Evolutionary conservation across 257 asterid species (phyloP).

Genomic region (Petunia secreta): DNA sequence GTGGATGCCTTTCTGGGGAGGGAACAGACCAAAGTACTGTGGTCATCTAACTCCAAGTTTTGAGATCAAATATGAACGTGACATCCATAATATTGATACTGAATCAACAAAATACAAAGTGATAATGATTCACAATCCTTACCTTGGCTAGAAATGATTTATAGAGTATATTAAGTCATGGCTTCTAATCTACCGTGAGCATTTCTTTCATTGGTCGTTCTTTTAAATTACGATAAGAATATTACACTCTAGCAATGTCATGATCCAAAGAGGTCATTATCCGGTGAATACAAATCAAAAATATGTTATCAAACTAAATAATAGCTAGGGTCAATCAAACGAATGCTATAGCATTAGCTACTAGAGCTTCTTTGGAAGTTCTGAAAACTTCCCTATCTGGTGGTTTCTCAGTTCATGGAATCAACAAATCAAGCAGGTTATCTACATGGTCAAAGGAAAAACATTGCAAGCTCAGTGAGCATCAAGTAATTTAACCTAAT

Average conservation of each 20-base stretch:
- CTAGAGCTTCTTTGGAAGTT: neutral
- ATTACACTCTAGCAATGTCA: conserved; percentile 44
- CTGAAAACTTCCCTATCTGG: conserved; percentile 31
- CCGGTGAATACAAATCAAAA: conserved; percentile 25
- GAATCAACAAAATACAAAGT: conserved; percentile 37
- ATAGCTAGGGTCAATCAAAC: conserved; percentile 39
- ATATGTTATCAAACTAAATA: neutral
- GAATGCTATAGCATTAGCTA: neutral
- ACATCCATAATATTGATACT: conserved; percentile 28
- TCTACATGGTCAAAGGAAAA: too few relatives aligned
- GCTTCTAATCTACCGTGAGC: neutral
- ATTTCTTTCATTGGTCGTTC: too few relatives aligned
- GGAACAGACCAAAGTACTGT: conserved; percentile 40
- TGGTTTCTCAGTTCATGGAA: conserved; percentile 60
- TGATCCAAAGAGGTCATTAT: conserved; percentile 12
- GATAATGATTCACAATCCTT: neutral
- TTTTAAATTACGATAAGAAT: conserved; percentile 22
- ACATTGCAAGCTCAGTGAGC: too few relatives aligned
- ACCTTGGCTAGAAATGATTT: conserved; percentile 55
- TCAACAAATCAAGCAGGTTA: too few relatives aligned
- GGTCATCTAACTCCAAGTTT: conserved; percentile 53
- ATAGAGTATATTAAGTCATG: conserved; percentile 30
- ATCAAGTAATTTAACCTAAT: too few relatives aligned
- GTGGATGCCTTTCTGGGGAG: conserved; percentile 57
- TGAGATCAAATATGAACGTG: conserved; percentile 39